Percentiles rank a stretch among this genome's conserved stretches.
Conservation (phyloP, 2,329 filamentous ascomycete genomes). For the Pseudogymnoascus sp. region DNA sequence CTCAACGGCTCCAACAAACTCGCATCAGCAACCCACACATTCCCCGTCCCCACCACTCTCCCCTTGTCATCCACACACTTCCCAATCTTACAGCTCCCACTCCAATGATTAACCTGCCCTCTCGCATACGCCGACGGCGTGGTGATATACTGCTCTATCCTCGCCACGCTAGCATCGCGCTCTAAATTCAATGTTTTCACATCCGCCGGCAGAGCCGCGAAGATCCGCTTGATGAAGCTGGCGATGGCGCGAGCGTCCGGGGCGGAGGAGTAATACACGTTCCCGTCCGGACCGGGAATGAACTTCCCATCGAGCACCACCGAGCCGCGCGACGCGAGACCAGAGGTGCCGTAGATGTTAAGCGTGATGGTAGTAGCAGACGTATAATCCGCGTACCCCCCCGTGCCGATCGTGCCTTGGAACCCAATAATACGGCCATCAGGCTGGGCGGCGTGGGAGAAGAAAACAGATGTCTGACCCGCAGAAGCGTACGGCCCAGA, state of each 20-base stretch:
- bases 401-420: conserved; percentile 48
- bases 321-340: conserved; percentile 43
- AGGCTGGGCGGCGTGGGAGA: conserved; percentile 40
- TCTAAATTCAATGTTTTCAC: conserved; percentile 44
- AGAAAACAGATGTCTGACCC: conserved; percentile 48
- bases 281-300: conserved; percentile 36
- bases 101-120: conserved; percentile 49
- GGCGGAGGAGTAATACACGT: conserved; percentile 43
- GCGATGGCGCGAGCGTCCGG: conserved; percentile 45
- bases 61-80: conserved; percentile 44
- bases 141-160: conserved; percentile 46
- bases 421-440: conserved; percentile 40
- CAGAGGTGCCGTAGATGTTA: conserved; percentile 52
- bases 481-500: conserved; percentile 49
- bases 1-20: conserved; percentile 46
- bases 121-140: conserved; percentile 42
- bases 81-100: conserved; percentile 45
- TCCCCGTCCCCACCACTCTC: conserved; percentile 42
- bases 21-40: conserved; percentile 47
- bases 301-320: conserved; percentile 42
- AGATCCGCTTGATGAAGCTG: conserved; percentile 45
- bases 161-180: conserved; percentile 38
- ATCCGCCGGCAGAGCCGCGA: conserved; percentile 37
- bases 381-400: conserved; percentile 38
- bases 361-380: conserved; percentile 45